phyloP scores from a whole-genome alignment of 169 alveolate species.

The Plasmodium fragile region DNA sequence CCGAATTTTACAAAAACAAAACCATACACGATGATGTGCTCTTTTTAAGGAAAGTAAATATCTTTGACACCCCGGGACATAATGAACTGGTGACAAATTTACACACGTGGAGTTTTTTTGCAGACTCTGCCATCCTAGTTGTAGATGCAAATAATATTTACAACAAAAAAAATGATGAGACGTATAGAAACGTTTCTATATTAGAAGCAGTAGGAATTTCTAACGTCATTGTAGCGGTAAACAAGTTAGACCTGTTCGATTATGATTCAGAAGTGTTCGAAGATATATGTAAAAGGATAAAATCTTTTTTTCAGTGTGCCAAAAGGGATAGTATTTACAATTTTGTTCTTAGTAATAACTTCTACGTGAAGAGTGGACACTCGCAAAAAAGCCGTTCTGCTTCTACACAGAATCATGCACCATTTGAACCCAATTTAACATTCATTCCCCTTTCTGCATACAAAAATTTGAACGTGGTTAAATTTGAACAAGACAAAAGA shows the following conservation, averaged over 20 bases:
- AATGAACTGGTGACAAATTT: constrained; percentile 82
- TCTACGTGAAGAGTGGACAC: not conserved
- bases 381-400: not conserved
- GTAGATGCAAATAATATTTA: constrained; percentile 81
- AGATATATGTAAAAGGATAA: constrained; percentile 48
- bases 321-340: constrained; percentile 46
- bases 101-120: constrained; percentile 83
- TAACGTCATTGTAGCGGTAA: constrained; percentile 79
- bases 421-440: constrained; percentile 23
- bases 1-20: constrained; percentile 15
- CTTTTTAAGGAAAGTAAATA: constrained; percentile 77
- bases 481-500: constrained; percentile 29
- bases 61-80: constrained; percentile 87
- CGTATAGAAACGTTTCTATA: constrained; percentile 77
- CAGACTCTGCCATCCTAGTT: constrained; percentile 81
- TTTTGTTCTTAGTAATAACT: constrained; percentile 61
- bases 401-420: not conserved
- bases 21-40: constrained; percentile 12
- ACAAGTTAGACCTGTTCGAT: constrained; percentile 81
- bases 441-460: constrained; percentile 67
- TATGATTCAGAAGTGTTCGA: constrained; percentile 61
- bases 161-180: constrained; percentile 78
- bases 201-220: constrained; percentile 81
- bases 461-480: constrained; percentile 60
- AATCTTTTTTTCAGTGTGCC: constrained; percentile 37